Evolutionary conservation across 176 grass and related monocot species (phyloP).

Genomic region (Cocos nucifera): DNA sequence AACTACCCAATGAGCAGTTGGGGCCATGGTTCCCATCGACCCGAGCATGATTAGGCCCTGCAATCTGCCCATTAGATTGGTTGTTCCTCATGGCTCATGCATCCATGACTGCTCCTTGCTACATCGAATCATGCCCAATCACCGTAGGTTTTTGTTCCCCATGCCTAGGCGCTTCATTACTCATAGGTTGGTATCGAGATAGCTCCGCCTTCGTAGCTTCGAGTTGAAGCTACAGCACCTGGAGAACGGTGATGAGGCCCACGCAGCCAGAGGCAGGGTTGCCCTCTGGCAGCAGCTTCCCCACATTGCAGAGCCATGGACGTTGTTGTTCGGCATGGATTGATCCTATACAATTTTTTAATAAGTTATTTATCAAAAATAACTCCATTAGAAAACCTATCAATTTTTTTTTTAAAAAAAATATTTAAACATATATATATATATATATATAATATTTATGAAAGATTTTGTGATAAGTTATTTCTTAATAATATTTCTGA

Average conservation of each 20-base stretch:
- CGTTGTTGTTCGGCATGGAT: too few species aligned
- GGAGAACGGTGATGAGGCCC: slow-evolving; percentile 79
- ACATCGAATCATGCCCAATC: slow-evolving; percentile 55
- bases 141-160: slow-evolving; percentile 31
- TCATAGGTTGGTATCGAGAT: slow-evolving; percentile 43
- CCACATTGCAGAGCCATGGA: too few species aligned
- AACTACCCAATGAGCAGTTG: too few species aligned
- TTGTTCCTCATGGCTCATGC: slow-evolving; percentile 26
- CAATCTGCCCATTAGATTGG: slow-evolving; percentile 34
- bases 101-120: slow-evolving; percentile 7
- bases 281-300: too few species aligned
- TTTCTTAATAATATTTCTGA: too few species aligned
- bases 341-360: too few species aligned
- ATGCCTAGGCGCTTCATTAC: background rate
- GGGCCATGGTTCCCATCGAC: slow-evolving; percentile 32
- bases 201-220: slow-evolving; percentile 54
- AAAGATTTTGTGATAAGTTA: too few species aligned
- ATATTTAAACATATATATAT: too few species aligned
- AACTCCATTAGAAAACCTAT: too few species aligned
- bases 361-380: too few species aligned
- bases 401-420: too few species aligned
- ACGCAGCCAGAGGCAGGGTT: slow-evolving; percentile 91
- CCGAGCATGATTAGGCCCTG: slow-evolving; percentile 62
- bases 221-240: slow-evolving; percentile 80
- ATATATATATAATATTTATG: too few species aligned